Base-by-base conservation (phyloP, 192 early-diverging fungal genomes). In the Rhizophlyctis rosea region DNA sequence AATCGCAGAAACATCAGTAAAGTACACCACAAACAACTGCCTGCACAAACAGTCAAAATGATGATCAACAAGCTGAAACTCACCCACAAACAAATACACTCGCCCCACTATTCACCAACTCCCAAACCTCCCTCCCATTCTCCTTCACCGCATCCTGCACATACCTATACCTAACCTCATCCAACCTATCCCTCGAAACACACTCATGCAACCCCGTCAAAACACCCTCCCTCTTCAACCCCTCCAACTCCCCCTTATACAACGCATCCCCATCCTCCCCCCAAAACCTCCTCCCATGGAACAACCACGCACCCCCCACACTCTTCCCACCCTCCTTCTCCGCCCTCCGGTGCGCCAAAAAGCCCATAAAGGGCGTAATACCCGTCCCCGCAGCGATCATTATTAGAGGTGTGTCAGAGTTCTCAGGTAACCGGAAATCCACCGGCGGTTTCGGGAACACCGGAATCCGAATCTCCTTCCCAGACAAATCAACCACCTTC, bases 321-420 rank as follows among this genome's bases (percentile, higher is more conserved):
- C 34, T 59, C 2, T 70, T 69, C 14, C 59, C 68, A 36, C 60
- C 58, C 28, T 75, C 76, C 51, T 83, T 76, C 0, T 50, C 47
- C 18, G 79, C 78, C 3, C 24, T 3, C 7, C 30, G 57, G 21
- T 31, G 33, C 68, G 94, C 77, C 33, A 97, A 72, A 64, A 97
- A 96, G 0, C 90, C 88, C 29, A 94, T 76, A 48, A 97, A 95
- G 0, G 96, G 95, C 5, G 95, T 89, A n/a, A 99, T 83, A 21
- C 96, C 96, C 0, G 96, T 96, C 34, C 95, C 96, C 1, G 95
- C 91, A 1, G 89, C 90, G 30, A 96, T 84, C 86, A 98, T 83
- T 23, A 97, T 75, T 4, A 97, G 71, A 0, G 92, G 90, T 1
- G 61, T 59, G 16, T 76, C 73, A 16, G 68, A 29, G 34, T 83